Evolutionary conservation across 768 basidiomycete species (phyloP), one percentile per base, ranked within the genome.

Genomic region (Auricularia cornea): DNA sequence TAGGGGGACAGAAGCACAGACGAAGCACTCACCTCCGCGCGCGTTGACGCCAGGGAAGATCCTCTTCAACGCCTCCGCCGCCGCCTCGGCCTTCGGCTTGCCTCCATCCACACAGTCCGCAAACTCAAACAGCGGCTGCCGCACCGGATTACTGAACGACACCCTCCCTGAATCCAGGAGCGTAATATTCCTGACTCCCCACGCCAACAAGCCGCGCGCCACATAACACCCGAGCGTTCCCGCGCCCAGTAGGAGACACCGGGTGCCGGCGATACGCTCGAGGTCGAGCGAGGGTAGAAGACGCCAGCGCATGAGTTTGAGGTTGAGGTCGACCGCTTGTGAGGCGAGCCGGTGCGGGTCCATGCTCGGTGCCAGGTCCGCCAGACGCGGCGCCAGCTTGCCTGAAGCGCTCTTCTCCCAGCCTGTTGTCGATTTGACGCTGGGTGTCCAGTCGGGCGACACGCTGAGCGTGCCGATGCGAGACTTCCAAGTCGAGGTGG

Each of bases 141-240:
- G 84, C 59, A 98, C 97, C 2, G 97, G 97, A 73, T 99, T 98
- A 26, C 94, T 98, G 75, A 95, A 98, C 0, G 94, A 95, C 12
- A 98, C 95, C 51, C 82, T 85, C 0, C 87, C 86, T 18, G 91
- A 95, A 75, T 99, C 96, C 59, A 97, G 86, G 52, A 99, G 84
- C 0, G 94, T 94, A 70, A 98, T 97, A 11, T 83, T 94, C 30
- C 93, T 84, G 12, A 98, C 89, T 11, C 97, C 96, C 96, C 97
- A 98, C 5, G 88, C 95, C 92, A 98, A 94, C 38, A 99, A 78
- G 11, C 88, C 88, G 31, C 96, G 80, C 1, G 94, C 86, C 32
- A 98, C 96, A 70, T 98, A 98, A 72, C 97, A 99, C 0, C 97
- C 96, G 11, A 99, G 80, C 0, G 97, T 99, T 1, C 97, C 97